Base-by-base conservation (phyloP, 352 stramenopile species). In the Hyphochytrium catenoides region DNA sequence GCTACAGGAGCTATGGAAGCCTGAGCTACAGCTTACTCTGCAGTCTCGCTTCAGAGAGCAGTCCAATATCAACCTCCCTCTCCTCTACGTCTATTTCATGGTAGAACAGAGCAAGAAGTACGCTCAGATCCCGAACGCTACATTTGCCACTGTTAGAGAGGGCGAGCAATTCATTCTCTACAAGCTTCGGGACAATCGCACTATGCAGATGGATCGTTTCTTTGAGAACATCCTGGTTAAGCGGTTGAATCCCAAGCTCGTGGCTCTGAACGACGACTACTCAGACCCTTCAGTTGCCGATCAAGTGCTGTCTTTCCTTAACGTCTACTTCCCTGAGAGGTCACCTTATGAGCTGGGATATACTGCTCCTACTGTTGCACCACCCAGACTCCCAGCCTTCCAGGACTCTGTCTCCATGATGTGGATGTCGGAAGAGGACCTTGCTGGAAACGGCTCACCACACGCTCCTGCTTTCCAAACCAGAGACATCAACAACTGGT, bases 81-180 rank as follows among this genome's bases (percentile, higher is more conserved):
- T 82, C 30, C 39, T 82, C 38, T 65, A 82, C 31, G 64, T 78
- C 43, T 71, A 77, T 28, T 82, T 74, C 51, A 82, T 82, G 67
- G 52, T 66, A 43, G 64, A 78, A 33, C 62, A 82, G 51, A 65
- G 67, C 1, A 57, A 59, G 6, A 51, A 50, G 19, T 23, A 45
- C 31, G 51, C 78, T 2, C 47, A 50, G 9, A 59, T 82, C 20
- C 67, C 67, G 0, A 48, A 74, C n/a, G 52, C 59, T 44, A n/a
- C n/a, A n/a, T 67, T 72, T 17, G 74, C 74, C 20, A 61, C 63
- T 15, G 31, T 79, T 15, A 47, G 38, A 5, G 67, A 82, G 44
- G 72, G 59, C 41, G 53, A 76, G 32, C 62, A 82, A 44, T 82
- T 63, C 62, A 48, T 77, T n/a, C 54, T 78, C 2, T 51, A 78